These are phyloP conservation scores for Neobulgaria alba DNA, from an alignment of 2,329 filamentous ascomycete genomes.

Conservation along the genomic window DNA sequence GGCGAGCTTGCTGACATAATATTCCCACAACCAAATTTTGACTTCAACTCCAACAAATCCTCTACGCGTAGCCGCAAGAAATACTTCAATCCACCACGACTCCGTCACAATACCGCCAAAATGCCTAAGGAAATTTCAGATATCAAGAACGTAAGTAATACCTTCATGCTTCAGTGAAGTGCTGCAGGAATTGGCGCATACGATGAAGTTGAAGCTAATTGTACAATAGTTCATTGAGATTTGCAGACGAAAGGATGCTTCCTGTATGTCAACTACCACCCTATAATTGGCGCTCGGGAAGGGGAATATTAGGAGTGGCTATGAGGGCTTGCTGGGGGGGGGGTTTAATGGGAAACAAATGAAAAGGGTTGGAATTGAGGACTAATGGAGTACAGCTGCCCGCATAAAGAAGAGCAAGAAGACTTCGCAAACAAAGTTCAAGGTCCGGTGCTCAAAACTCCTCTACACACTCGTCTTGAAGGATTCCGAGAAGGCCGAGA, in stretches of 20 bases:
- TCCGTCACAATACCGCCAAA: slow-evolving; percentile 47
- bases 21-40: slow-evolving; percentile 10
- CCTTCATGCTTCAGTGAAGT: background rate
- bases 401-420: slow-evolving; percentile 95
- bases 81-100: slow-evolving; percentile 14
- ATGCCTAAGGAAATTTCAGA: slow-evolving; percentile 98
- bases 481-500: slow-evolving; percentile 99
- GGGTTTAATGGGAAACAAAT: background rate
- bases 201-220: slow-evolving; percentile 8
- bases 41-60: slow-evolving; percentile 6
- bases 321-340: background rate
- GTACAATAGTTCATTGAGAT: slow-evolving; percentile 90
- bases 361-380: background rate
- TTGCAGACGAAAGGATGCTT: slow-evolving; percentile 98
- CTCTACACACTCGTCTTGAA: slow-evolving; percentile 98
- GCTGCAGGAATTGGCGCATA: background rate
- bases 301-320: background rate
- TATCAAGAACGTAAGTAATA: slow-evolving; percentile 69
- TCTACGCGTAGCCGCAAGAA: background rate
- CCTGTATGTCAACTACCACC: slow-evolving; percentile 61
- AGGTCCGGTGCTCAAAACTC: slow-evolving; percentile 96
- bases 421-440: slow-evolving; percentile 97
- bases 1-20: slow-evolving; percentile 1
- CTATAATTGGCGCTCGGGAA: background rate
- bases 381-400: slow-evolving; percentile 50